Evolutionary conservation across 1,284 basidiomycete genomes (phyloP), one percentile per base, ranked within the genome.

Genomic region (Xerocomus nothofagi): DNA sequence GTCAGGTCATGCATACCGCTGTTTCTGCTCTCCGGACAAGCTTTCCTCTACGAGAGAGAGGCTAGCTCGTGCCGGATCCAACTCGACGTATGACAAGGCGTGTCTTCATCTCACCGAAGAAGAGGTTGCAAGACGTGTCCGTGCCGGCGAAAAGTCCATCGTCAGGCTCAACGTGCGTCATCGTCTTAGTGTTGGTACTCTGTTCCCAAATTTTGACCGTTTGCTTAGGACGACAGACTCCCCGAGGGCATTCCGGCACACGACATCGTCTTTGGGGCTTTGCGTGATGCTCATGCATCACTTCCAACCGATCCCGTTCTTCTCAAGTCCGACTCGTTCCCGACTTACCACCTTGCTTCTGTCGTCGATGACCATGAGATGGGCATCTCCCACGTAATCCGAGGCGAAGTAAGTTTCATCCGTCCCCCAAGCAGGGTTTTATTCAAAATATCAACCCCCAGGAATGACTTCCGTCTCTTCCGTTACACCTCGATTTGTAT

Each of bases 401-500:
- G 97, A 18, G 97, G 97, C 36, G 96, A 98, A 77, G 93, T 88
- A 51, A 44, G 78, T 60, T 18, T 20, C 3, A 27, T 30, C 20
- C 2, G 4, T 10, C 44, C 9, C 29, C 30, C 12, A 27, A 20
- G 10, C 29, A 11, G 21, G n/a, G 42, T 20, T 1, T 27, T 6
- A 44, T 10, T 32, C 49, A 20, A 47, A 49, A 27, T 14, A 5
- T 17, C 17, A 23, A 40, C 36, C 20, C 47, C 39, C 32, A 94
- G 87, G 96, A 99, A 80, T 99, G 97, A 97, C 77, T 98, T 1
- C 88, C 93, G 0, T 97, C 93, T 1, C 78, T 96, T n/a, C 91
- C 93, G 0, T 81, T 97, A 33, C 96, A 99, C 67, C 78, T 98
- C 12, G 88, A 92, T 58, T 73, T 99, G 14, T 99, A 98, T 65